A percentile compares a stretch with the other conserved stretches of the same genome.
Conservation (phyloP, 2,329 filamentous ascomycete genomes). For the Pyricularia sp. region DNA sequence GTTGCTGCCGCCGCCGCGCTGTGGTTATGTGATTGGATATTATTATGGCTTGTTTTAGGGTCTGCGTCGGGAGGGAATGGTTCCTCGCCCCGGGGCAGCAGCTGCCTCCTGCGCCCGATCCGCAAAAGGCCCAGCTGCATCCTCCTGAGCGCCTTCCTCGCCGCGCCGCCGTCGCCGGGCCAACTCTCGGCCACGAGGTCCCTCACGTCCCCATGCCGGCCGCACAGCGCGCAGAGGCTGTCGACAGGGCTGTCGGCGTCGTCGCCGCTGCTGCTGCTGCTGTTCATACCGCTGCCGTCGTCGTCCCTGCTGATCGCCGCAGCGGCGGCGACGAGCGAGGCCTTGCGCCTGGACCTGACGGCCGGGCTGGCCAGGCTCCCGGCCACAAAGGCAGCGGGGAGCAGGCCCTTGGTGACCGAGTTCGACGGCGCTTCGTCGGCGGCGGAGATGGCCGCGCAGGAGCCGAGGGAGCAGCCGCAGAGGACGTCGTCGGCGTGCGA, state of each 20-base stretch:
- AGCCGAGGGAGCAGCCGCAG: slow-evolving; percentile 18
- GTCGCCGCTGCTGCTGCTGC: not conserved
- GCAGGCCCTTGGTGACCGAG: not conserved
- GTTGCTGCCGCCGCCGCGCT: not conserved
- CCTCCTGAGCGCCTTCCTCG: not conserved
- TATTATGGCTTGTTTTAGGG: not conserved
- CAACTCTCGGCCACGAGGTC: not conserved
- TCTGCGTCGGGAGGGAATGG: not conserved
- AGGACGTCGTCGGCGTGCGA: slow-evolving; percentile 18
- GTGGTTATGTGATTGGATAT: not conserved
- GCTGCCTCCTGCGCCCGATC: not conserved
- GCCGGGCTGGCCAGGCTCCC: not conserved
- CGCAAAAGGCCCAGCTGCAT: not conserved
- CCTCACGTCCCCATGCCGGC: not conserved
- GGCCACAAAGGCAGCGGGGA: slow-evolving; percentile 3
- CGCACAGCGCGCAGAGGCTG: not conserved
- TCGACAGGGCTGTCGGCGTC: not conserved
- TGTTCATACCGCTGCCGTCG: not conserved
- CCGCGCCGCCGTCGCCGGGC: slow-evolving; percentile 1
- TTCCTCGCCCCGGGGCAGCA: not conserved
- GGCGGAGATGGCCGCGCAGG: not conserved
- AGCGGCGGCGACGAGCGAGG: not conserved
- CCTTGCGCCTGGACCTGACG: slow-evolving; percentile 7
- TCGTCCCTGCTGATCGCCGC: not conserved
- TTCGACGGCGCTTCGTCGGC: not conserved